A percentile compares a stretch with the other conserved stretches of the same genome.
These are phyloP conservation scores for Dendrobium catenatum DNA, from an alignment of 106 monocot species.

Conservation along the genomic window DNA sequence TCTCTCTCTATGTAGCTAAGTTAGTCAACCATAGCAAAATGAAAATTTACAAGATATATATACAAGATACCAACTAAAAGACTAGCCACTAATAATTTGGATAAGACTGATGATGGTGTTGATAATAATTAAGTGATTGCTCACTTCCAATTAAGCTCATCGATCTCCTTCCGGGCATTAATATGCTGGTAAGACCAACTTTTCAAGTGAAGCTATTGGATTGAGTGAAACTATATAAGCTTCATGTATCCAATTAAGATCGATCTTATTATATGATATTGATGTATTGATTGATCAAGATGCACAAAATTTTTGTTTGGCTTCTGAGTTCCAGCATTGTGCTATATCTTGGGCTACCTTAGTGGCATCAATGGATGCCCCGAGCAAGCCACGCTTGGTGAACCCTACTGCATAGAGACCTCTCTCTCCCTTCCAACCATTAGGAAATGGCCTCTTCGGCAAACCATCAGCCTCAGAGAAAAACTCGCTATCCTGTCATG, in stretches of 20 bases:
- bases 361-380: slow-evolving; percentile 65
- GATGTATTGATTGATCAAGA: background rate
- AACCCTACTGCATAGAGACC: slow-evolving; percentile 78
- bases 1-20: background rate
- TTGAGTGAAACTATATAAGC: background rate
- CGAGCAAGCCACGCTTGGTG: slow-evolving; percentile 62
- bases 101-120: background rate
- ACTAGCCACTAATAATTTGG: background rate
- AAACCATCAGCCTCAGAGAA: slow-evolving; percentile 73
- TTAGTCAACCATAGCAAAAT: background rate
- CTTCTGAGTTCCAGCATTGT: slow-evolving; percentile 25
- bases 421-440: slow-evolving; percentile 71
- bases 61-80: background rate
- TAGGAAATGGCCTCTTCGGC: slow-evolving; percentile 60
- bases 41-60: background rate
- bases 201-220: background rate
- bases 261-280: too few relatives aligned
- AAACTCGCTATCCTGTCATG: slow-evolving; percentile 57
- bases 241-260: too few relatives aligned
- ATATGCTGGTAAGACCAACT: background rate
- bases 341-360: slow-evolving; percentile 58
- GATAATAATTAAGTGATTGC: too few relatives aligned
- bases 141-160: too few relatives aligned
- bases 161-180: too few relatives aligned
- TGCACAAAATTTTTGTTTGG: background rate